Base-by-base conservation (phyloP, 306 rosid genomes). In the Cicer yamashitae region DNA sequence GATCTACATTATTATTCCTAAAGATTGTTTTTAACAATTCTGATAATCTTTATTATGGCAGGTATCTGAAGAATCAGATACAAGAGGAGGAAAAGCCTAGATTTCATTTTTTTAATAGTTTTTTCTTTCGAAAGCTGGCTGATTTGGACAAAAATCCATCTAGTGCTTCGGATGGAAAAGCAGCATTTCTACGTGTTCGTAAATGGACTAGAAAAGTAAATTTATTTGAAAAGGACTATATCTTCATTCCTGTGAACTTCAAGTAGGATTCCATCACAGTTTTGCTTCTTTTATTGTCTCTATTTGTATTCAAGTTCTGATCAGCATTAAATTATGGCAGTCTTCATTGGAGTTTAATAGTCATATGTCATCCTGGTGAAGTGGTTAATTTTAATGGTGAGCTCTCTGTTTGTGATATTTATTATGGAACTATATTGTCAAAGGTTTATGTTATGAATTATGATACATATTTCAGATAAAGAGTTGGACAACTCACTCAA, bases 71-170 rank as follows among this genome's bases (percentile, higher is more conserved):
- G 88, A 91, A 86, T 83, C 96, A 81, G 78, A 88, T 94, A 80
- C 88, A 72, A 73, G 84, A 84, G 18, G 83, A 88, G 87, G 89
- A 94, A 63, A 87, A 82, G 66, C 87, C 84, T 67, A 89, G 93
- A 71, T 91, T 80, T 83, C 94, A 94, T 86, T 94, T 94, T 74
- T 94, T 91, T 75, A 94, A 91, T 84, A 94, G 98, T 82, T 94
- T 94, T 82, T 94, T 94, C 98, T 94, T 94, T 67, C 87, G 97
- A 61, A 94, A 94, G 87, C 81, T 94, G 85, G 98, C 89, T 70
- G 98, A 94, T 88, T 81, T 94, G 83, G 98, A 94, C 87, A 94
- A 94, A 84, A 96, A 94, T 86, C 98, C 98, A 46, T 84, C 96
- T 18, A 88, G 94, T 82, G 90, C 90, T 81, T 85, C 94, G 63